These are phyloP conservation scores for Vachellia pachyceras DNA, from an alignment of 306 rosid species.

Conservation along the genomic window DNA sequence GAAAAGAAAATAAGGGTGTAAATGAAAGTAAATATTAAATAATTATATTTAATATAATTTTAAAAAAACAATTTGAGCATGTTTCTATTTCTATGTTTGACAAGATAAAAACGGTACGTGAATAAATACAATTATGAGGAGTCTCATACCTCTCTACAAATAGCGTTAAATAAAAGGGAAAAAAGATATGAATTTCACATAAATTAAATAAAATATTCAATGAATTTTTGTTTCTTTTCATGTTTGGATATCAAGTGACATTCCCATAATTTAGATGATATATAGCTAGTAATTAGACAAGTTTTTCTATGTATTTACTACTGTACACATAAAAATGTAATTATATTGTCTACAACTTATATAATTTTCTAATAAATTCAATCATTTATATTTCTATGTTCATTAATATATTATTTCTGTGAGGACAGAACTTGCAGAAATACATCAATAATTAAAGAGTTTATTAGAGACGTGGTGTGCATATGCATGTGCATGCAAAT, in stretches of 20 bases:
- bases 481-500: too few relatives aligned
- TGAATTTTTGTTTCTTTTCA: neutral
- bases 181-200: neutral
- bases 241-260: neutral
- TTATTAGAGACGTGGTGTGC: too few relatives aligned
- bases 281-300: neutral
- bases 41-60: neutral
- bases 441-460: neutral
- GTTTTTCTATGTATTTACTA: neutral
- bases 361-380: neutral
- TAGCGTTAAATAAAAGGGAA: neutral
- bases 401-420: neutral
- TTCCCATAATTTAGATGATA: neutral
- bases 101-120: neutral
- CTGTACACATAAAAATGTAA: neutral
- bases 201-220: neutral
- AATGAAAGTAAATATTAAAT: neutral
- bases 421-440: neutral
- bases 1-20: neutral
- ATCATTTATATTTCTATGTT: neutral
- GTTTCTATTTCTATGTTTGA: neutral
- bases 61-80: neutral
- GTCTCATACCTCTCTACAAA: neutral
- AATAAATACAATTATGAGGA: neutral
- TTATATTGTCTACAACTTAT: neutral